A percentile compares a stretch with the other conserved stretches of the same genome.
Evolutionary conservation across 164 flowering plant species (phyloP).

Genomic region (Stephania yunnanensis): DNA sequence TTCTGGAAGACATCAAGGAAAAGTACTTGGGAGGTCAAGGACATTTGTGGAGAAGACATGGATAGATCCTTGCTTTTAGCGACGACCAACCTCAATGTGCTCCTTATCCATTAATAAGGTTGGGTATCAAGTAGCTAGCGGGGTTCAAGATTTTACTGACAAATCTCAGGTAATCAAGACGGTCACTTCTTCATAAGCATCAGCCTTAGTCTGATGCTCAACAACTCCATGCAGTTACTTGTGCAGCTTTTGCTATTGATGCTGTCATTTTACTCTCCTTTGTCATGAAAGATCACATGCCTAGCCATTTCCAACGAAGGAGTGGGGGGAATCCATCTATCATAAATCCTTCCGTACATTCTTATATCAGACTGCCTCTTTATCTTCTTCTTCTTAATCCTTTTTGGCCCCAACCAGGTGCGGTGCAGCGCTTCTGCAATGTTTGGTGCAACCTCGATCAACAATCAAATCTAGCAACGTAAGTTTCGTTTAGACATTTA

Average conservation of each 20-base stretch:
- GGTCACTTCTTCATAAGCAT: not conserved
- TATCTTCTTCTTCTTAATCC: not conserved
- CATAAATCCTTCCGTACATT: conserved; percentile 2
- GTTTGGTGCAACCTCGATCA: not conserved
- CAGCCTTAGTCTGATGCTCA: not conserved
- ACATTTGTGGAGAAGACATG: not conserved
- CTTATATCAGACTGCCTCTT: not conserved
- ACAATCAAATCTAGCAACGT: not conserved
- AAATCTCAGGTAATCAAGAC: not conserved
- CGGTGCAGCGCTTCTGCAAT: not conserved
- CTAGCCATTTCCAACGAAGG: not conserved
- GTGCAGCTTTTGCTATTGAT: not conserved
- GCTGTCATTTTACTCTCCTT: not conserved
- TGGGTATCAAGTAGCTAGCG: not conserved
- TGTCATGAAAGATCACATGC: not conserved
- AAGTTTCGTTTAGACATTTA: not conserved
- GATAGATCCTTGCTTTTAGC: not conserved
- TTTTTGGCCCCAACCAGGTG: not conserved
- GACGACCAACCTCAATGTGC: not conserved
- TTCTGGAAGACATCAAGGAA: not conserved
- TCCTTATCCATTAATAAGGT: not conserved
- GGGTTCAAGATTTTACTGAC: not conserved
- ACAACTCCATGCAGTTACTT: not conserved
- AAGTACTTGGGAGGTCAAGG: not conserved
- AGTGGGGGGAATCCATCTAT: not conserved